Base-by-base conservation (phyloP, 2,329 filamentous ascomycete species). In the Exophiala lecanii-corni region DNA sequence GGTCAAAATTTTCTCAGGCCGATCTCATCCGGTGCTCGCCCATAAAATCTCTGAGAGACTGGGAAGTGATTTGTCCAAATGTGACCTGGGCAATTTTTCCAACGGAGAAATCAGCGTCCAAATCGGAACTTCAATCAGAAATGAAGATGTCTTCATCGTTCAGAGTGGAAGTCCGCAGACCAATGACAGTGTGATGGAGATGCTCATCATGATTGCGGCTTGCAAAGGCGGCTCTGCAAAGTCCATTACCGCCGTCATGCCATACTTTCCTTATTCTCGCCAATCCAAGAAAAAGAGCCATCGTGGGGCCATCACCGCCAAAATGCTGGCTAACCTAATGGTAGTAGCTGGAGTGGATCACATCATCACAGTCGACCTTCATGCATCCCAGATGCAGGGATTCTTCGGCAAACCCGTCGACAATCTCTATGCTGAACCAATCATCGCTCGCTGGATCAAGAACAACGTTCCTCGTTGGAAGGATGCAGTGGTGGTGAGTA, bases 211-310 rank as follows among this genome's bases (percentile, higher is more conserved):
- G 87, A 96, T 97, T 59, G 92, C 87, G 54, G 92, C 92, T 56
- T 98, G 92, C 77, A 97, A 96, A 69, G 89, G 92, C 61, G 92
- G 91, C 55, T 97, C 92, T 41, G 87, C 92, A 51, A 95, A 56
- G 39, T 55, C 54, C 10, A 56, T 57, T 33, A 57, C 55, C 3
- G 55, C 55, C 3, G 55, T 57, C 26, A 51, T 57, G 37, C 55
- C 55, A 4, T 57, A 57, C 47, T 98, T 97, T 61, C 92, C 92
- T n/a, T 98, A 98, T 72, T 96, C 89, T 56, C 87, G 92, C 50
- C 92, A 98, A 67, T 97, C 91, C 45, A 98, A 98, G 75, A 97
- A 97, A 76, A 98, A 98, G 71, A 89, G 88, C 43, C 91, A 97
- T 62, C 81, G 92, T 54, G 92, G 92, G 39, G 89, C 92, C 46